Conservation (phyloP, 2,329 filamentous ascomycete genomes). For the Beauveria varroae region DNA sequence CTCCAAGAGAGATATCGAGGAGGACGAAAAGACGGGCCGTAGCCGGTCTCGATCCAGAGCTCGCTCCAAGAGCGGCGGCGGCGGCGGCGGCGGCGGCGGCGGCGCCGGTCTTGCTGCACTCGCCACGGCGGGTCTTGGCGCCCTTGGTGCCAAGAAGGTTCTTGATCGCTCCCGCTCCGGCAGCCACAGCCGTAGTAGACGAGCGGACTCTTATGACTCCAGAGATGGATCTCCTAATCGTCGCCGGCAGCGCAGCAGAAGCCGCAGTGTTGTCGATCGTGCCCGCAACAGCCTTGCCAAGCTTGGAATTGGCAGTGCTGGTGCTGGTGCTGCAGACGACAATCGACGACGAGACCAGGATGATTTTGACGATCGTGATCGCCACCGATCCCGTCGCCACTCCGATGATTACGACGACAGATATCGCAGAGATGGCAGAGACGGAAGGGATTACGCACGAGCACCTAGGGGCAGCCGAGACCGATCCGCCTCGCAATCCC, state of each 20-base stretch:
- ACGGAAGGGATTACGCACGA: constrained; percentile 28
- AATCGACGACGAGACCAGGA: constrained; percentile 34
- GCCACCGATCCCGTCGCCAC: constrained; percentile 29
- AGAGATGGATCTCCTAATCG: constrained; percentile 38
- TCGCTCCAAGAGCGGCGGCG: constrained; percentile 40
- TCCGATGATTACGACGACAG: constrained; percentile 34
- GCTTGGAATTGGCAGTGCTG: constrained; percentile 49
- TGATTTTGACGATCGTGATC: constrained; percentile 35
- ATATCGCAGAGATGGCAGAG: constrained; percentile 30
- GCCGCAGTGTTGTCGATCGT: constrained; percentile 57
- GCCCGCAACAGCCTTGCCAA: constrained; percentile 55
- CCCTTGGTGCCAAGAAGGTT: constrained; percentile 54
- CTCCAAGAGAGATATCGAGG: constrained; percentile 57
- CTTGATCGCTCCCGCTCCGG: constrained; percentile 41
- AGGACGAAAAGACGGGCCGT: constrained; percentile 50
- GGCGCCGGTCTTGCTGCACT: constrained; percentile 50
- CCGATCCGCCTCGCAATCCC: constrained; percentile 1
- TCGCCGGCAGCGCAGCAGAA: constrained; percentile 42
- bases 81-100: constrained; percentile 37
- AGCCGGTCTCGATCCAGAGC: constrained; percentile 63
- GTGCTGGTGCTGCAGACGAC: constrained; percentile 31
- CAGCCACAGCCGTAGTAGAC: constrained; percentile 46
- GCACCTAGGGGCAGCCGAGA: constrained; percentile 20
- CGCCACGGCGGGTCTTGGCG: constrained; percentile 54
- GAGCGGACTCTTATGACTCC: constrained; percentile 38